These are phyloP conservation scores for Aspergillus pseudoviridinutans DNA, from an alignment of 2,329 filamentous ascomycete species.

Conservation along the genomic window DNA sequence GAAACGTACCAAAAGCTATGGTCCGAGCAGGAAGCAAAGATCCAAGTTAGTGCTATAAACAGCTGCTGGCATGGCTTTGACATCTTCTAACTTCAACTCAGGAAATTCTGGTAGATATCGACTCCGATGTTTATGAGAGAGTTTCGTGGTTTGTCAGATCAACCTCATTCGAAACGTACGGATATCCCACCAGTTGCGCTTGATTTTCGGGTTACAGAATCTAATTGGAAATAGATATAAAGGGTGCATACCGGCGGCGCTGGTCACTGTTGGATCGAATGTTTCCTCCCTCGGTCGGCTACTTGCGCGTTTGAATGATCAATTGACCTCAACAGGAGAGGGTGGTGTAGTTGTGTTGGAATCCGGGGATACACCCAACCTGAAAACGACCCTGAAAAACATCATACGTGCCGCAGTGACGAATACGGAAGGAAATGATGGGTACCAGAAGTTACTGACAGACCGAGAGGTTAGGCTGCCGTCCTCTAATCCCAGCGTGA, in stretches of 20 bases:
- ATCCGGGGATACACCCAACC: conserved; percentile 42
- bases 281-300: conserved; percentile 39
- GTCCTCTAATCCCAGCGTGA: neutral
- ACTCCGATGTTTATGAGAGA: conserved; percentile 36
- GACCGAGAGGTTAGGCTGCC: conserved; percentile 34
- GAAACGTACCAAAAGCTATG: conserved; percentile 37
- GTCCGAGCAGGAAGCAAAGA: conserved; percentile 35
- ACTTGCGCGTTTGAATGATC: conserved; percentile 34
- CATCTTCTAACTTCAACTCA: conserved; percentile 15
- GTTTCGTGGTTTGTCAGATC: conserved; percentile 36
- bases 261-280: conserved; percentile 43
- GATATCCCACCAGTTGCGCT: conserved; percentile 1
- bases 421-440: conserved; percentile 35
- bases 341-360: conserved; percentile 40
- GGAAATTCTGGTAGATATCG: conserved; percentile 36
- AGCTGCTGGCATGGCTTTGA: neutral
- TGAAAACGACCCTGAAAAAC: conserved; percentile 45
- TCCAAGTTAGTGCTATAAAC: conserved; percentile 28
- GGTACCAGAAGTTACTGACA: conserved; percentile 36
- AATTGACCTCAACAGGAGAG: conserved; percentile 26
- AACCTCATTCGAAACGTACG: conserved; percentile 35
- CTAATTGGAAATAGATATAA: conserved; percentile 29
- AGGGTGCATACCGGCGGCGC: conserved; percentile 38
- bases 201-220: neutral
- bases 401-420: conserved; percentile 42